phyloP scores from a whole-genome alignment of 805 yeast genomes.

The Teunomyces pallodes region DNA sequence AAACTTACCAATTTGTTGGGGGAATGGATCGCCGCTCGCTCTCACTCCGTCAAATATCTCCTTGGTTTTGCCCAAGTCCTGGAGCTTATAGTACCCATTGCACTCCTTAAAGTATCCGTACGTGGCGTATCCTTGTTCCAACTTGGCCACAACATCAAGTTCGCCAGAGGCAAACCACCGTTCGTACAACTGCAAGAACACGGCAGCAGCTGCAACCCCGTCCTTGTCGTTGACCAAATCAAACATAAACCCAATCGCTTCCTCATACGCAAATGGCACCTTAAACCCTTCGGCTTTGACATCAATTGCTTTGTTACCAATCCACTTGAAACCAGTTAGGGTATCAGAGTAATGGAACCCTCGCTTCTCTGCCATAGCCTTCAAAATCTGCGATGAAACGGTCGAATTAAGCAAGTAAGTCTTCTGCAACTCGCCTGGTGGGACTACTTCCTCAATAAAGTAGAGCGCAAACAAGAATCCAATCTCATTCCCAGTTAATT shows the following conservation, averaged over 20 bases:
- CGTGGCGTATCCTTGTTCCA: slow-evolving; percentile 55
- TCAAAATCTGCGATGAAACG: slow-evolving; percentile 83
- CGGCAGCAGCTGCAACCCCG: slow-evolving; percentile 77
- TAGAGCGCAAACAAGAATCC: slow-evolving; percentile 81
- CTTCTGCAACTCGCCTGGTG: slow-evolving; percentile 23
- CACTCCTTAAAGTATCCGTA: slow-evolving; percentile 83
- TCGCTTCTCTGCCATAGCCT: slow-evolving; percentile 59
- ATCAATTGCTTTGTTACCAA: slow-evolving; percentile 83
- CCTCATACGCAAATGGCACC: slow-evolving; percentile 92
- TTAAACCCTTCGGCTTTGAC: slow-evolving; percentile 57
- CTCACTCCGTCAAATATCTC: slow-evolving; percentile 56
- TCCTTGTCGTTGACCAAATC: slow-evolving; percentile 84
- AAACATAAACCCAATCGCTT: slow-evolving; percentile 95
- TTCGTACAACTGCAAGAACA: slow-evolving; percentile 70
- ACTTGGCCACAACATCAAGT: slow-evolving; percentile 43
- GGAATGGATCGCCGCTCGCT: slow-evolving; percentile 30
- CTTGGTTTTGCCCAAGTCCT: slow-evolving; percentile 50
- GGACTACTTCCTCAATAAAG: slow-evolving; percentile 37
- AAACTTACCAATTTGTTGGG: slow-evolving; percentile 55
- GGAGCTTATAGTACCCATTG: slow-evolving; percentile 80
- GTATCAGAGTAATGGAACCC: slow-evolving; percentile 75
- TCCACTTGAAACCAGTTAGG: slow-evolving; percentile 96
- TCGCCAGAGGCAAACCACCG: slow-evolving; percentile 44
- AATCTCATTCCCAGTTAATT: slow-evolving; percentile 86
- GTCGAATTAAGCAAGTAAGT: slow-evolving; percentile 78